Base-by-base conservation (phyloP, 331 rosid genomes). In the Pyracantha coccinea region DNA sequence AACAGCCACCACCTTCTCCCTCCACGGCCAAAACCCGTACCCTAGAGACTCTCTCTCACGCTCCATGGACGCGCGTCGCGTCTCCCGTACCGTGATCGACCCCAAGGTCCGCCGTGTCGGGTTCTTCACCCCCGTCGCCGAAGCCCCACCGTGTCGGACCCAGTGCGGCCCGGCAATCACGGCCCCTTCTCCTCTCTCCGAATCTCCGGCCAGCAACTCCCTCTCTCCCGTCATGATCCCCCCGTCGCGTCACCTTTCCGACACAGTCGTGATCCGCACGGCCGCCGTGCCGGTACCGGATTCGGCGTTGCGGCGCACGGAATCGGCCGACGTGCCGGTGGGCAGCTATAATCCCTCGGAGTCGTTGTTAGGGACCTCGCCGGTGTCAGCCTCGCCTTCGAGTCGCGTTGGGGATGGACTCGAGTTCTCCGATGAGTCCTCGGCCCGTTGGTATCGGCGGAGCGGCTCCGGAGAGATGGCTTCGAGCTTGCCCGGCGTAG, bases 91-190 rank as follows among this genome's bases (percentile, higher is more conserved):
- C 17, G 73, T 78, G 19, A 77, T 70, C 82, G 93, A 90, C 71
- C 98, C 95, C n/a, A 90, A 85, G 82, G 82, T 92, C 75, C 89
- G 91, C 77, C 93, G 73, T 45, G 93, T 93, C 28, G 98, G 93
- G 16, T 90, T 91, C 86, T 82, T 85, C 82, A 72, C 89, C 11
- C 83, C 87, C 33, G 16, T 14, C 57, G 72, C 85, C 52, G 78
- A 79, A 1, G 63, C 79, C 32, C 47, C 19, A 2, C 79, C 88
- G 14, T 38, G 58, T 57, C 76, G 82, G 29, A 64, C 85, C 52
- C 71, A 29, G 16, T 68, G 80, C 69, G 82, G 47, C 8, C 85
- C 85, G 4, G 21, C 71, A 16, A 52, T 70, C 38, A 31, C 84
- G 2, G n/a, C 19, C 28, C 72, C 87, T 2, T 69, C 84, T 19